Base-by-base conservation (phyloP, 2,329 filamentous ascomycete species). In the Verticillium zaregamsianum region DNA sequence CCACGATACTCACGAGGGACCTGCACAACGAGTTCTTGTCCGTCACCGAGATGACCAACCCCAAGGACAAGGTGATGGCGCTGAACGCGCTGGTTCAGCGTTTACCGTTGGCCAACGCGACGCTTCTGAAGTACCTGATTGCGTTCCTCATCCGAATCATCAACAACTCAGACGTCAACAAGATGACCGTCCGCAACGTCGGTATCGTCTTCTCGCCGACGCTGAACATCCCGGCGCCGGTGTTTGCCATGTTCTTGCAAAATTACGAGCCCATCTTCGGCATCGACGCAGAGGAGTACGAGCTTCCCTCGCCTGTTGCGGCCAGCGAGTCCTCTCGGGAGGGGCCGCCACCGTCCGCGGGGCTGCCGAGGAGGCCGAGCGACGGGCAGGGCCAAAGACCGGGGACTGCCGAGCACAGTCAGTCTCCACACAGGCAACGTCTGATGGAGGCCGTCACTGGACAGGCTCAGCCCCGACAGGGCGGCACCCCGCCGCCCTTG, bases 181-280 rank as follows among this genome's bases (percentile, higher is more conserved):
- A 97, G 82, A 99, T 99, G 95, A 97, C 91, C 12, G 91, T 97
- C 59, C 89, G 94, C 67, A 99, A 99, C 71, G 92, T 99, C 60
- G 94, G 95, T 66, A 98, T 99, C 68, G 94, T 99, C 61, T 99
- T 99, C 75, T 96, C 95, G 17, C 95, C 95, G 0, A 98, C 95
- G 0, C 83, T 99, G 60, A 98, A 98, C 74, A 97, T 99, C 54
- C 94, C 95, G 0, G 93, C 93, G 0, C 93, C 94, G 0, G 90
- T 99, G 12, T 97, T 99, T 73, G 93, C 93, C 3, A 85, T 96
- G 74, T 95, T 99, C 74, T 82, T 99, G 62, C 93, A 95, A 66
- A 93, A 98, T 70, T 97, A 92, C 71, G 85, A 90, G 65, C 85
- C 84, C 52, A 94, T 99, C 57, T 99, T 98, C 71, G 90, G 90